Evolutionary conservation across 148 eudicot genomes (phyloP).

Genomic region (Rhododendron griersonianum): DNA sequence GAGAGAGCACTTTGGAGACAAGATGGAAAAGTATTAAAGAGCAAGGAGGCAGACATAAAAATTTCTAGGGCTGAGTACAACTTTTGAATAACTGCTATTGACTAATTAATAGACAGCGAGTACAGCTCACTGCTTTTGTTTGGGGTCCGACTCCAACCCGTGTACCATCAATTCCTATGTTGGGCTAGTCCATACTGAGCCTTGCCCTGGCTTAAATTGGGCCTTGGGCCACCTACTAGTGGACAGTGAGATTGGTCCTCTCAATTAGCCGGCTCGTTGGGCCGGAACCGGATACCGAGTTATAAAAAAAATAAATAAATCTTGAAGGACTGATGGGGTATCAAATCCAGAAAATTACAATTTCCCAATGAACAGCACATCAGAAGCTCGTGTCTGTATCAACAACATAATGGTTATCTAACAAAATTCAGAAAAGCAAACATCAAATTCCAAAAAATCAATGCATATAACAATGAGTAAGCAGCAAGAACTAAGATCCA

Average conservation of each 20-base stretch:
- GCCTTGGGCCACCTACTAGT: background rate
- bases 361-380: background rate
- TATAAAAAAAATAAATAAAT: background rate
- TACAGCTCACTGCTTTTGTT: background rate
- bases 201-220: background rate
- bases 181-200: background rate
- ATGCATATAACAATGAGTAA: background rate
- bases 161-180: background rate
- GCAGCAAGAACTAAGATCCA: background rate
- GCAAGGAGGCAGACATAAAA: background rate
- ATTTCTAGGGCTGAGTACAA: background rate
- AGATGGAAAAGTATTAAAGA: background rate
- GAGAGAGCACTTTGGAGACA: background rate
- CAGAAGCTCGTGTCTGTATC: no score
- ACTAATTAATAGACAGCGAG: background rate
- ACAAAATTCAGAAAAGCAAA: background rate
- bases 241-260: background rate
- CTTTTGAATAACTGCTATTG: background rate
- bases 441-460: background rate
- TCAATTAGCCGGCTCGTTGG: background rate
- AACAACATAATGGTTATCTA: background rate
- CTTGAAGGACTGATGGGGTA: background rate
- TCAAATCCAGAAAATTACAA: background rate
- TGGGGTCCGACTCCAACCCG: background rate
- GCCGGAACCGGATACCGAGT: background rate